Evolutionary conservation across 306 rosid genomes (phyloP), one percentile per base, ranked within the genome.

Genomic region (Cicer cuneatum): DNA sequence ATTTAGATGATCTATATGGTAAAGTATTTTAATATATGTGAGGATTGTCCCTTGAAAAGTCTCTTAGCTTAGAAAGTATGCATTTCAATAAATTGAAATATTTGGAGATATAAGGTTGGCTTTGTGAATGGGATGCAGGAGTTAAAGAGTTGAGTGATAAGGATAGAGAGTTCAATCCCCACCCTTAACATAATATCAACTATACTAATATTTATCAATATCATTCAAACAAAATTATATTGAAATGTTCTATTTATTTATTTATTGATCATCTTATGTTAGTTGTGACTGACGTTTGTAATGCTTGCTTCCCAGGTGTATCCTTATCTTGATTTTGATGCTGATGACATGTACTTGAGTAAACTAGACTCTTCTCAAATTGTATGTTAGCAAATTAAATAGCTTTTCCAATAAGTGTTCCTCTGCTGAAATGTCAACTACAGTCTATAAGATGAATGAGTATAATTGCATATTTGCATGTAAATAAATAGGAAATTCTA

Each of bases 251-350:
- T 60, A 29, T 47, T 15, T 51, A 14, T 48, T 41, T 41, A 41
- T 41, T 7, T 41, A 41, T 38, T 24, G 37, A 14, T 40, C 2
- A 37, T 77, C 63, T 61, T 57, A 56, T 48, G 51, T 57, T 38
- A 41, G 65, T 62, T 42, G 54, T 59, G 29, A 67, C 77, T 73
- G 64, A 54, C 77, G 75, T 65, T 37, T 72, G 29, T 52, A 63
- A 12, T 73, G 21, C 46, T 82, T 81, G 79, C 73, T 83, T 74
- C 16, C 45, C 90, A 90, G 93, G 89, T 83, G 73, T 83, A 85
- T 80, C 88, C 89, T 63, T 85, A 66, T 66, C 66, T 78, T 80
- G 83, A 71, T 79, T 75, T 73, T 40, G 87, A 83, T 68, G 85
- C 80, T 15, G 85, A 77, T 70, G 84, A 80, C 58, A 75, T 67